phyloP scores from a whole-genome alignment of 2,329 filamentous ascomycete genomes.

The Nigrospora oryzae region DNA sequence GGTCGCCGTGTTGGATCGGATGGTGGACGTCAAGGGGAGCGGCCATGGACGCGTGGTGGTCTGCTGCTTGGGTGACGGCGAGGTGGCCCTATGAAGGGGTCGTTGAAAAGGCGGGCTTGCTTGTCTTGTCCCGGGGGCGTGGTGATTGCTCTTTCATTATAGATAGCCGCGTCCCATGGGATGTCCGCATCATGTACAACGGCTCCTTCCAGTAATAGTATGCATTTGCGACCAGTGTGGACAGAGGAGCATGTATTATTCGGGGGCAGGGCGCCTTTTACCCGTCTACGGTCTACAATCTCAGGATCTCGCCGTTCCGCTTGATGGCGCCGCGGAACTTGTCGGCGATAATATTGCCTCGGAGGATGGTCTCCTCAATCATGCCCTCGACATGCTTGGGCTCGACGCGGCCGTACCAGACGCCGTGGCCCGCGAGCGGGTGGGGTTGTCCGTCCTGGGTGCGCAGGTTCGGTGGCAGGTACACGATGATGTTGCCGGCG shows the following conservation, averaged over 20 bases:
- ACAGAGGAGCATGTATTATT: background rate
- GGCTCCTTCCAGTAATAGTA: background rate
- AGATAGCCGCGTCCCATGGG: background rate
- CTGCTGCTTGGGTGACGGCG: background rate
- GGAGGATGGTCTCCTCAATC: conserved; percentile 59
- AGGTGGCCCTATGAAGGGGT: background rate
- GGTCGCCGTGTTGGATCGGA: conserved; percentile 11
- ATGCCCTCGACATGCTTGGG: conserved; percentile 70
- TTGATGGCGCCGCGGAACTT: conserved; percentile 65
- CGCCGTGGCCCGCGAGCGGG: conserved; percentile 59
- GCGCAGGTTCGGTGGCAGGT: conserved; percentile 53
- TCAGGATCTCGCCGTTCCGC: conserved; percentile 41
- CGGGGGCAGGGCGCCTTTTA: background rate
- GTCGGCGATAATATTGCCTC: conserved; percentile 60
- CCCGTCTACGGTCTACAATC: conserved; percentile 23
- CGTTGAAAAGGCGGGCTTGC: too few species aligned
- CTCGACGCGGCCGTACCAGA: conserved; percentile 78
- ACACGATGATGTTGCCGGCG: conserved; percentile 77
- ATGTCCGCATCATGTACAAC: background rate
- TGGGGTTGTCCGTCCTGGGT: conserved; percentile 34
- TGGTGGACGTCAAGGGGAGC: conserved; percentile 33
- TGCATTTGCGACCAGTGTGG: too few species aligned
- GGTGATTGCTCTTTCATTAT: background rate
- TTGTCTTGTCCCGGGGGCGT: too few species aligned
- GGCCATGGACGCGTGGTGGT: conserved; percentile 38